A percentile compares a stretch with the other conserved stretches of the same genome.
phyloP scores from a whole-genome alignment of 352 stramenopile species.

The Globisporangium barbulae region DNA sequence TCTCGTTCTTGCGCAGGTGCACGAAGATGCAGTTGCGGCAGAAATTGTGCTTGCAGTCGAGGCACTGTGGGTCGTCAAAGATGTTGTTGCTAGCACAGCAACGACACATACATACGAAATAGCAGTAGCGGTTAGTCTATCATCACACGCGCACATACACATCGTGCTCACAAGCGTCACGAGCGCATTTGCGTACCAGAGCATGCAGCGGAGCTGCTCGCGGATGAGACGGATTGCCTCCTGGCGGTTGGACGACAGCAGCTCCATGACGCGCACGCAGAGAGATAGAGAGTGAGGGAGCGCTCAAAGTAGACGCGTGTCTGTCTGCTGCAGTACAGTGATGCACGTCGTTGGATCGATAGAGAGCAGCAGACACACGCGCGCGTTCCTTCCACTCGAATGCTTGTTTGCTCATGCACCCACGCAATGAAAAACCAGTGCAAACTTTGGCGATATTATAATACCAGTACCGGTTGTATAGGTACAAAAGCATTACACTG shows the following conservation, averaged over 20 bases:
- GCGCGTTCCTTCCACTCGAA: slow-evolving; percentile 1
- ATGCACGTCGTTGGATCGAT: neutral
- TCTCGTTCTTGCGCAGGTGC: slow-evolving; percentile 56
- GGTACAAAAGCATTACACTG: neutral
- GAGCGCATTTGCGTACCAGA: slow-evolving; percentile 47
- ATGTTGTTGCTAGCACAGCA: slow-evolving; percentile 37
- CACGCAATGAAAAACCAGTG: neutral
- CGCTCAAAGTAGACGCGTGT: neutral
- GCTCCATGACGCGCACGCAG: slow-evolving; percentile 30
- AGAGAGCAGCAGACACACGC: neutral
- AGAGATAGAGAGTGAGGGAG: neutral
- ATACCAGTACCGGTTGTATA: neutral
- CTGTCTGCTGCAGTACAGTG: neutral
- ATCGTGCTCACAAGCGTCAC: neutral
- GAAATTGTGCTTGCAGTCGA: slow-evolving; percentile 89
- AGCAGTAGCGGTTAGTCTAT: too few species aligned
- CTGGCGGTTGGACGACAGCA: slow-evolving; percentile 48
- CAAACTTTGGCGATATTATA: neutral
- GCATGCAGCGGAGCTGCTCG: slow-evolving; percentile 70
- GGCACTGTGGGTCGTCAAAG: slow-evolving; percentile 82
- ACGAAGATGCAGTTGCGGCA: slow-evolving; percentile 71
- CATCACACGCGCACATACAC: neutral
- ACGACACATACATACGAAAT: slow-evolving; percentile 2
- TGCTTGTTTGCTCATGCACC: slow-evolving; percentile 1
- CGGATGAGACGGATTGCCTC: slow-evolving; percentile 74